These are phyloP conservation scores for Physcia stellaris DNA, from an alignment of 495 filamentous ascomycete genomes.

Conservation along the genomic window DNA sequence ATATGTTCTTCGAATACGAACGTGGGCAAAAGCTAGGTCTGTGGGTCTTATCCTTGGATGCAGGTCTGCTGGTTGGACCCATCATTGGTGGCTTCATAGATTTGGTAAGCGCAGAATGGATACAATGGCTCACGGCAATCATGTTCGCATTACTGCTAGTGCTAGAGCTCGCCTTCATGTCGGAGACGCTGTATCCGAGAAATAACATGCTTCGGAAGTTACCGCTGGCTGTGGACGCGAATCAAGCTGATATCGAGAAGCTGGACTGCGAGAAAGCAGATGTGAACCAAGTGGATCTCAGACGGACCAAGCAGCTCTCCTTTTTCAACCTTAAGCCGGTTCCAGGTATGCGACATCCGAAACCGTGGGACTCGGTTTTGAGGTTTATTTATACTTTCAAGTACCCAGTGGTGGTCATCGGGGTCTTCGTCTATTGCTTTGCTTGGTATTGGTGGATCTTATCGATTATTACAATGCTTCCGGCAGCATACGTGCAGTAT, in stretches of 20 bases:
- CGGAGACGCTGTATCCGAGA: slow-evolving; percentile 48
- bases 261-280: background rate
- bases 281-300: slow-evolving; percentile 14
- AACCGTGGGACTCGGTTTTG: slow-evolving; percentile 32
- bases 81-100: slow-evolving; percentile 44
- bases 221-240: slow-evolving; percentile 6
- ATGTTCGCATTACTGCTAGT: slow-evolving; percentile 38
- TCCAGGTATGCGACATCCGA: slow-evolving; percentile 40
- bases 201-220: slow-evolving; percentile 32
- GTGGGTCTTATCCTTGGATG: slow-evolving; percentile 47
- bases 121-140: slow-evolving; percentile 46
- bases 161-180: slow-evolving; percentile 38
- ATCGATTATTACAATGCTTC: slow-evolving; percentile 45
- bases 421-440: slow-evolving; percentile 40
- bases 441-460: slow-evolving; percentile 53
- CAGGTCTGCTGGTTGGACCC: slow-evolving; percentile 42
- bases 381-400: slow-evolving; percentile 36
- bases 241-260: slow-evolving; percentile 21
- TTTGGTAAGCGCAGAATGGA: slow-evolving; percentile 36
- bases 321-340: slow-evolving; percentile 36
- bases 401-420: slow-evolving; percentile 30
- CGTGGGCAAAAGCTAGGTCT: slow-evolving; percentile 47
- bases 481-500: slow-evolving; percentile 40
- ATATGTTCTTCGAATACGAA: slow-evolving; percentile 48
- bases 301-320: slow-evolving; percentile 34